Base-by-base conservation (phyloP, 140 eudicot species). In the Senecio squalidus region DNA sequence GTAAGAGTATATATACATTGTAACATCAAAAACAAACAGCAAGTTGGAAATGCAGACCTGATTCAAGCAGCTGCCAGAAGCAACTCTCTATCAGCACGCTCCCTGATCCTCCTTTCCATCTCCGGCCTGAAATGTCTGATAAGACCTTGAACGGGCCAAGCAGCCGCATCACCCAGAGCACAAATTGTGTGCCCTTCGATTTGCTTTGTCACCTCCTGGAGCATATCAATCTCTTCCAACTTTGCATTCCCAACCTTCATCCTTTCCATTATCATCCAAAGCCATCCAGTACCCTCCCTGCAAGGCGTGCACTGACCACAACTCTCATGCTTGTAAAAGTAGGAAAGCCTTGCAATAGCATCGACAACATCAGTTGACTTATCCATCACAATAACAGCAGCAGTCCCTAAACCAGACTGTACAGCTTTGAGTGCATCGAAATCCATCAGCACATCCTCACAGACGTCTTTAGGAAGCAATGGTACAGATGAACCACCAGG, bases 71-170 rank as follows among this genome's bases (percentile, higher is more conserved):
- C 88, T 25, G 80, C 96, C 79, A 79, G 77, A 15, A 64, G 91
- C 64, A 83, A 69, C 84, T 86, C 98, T 46, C 94, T 70, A 17
- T 84, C 85, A 10, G 98, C 98, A 23, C 74, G 84, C 74, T 86
- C 96, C 76, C 71, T 81, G 63, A 91, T 86, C 81, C 98, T 83
- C 84, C 91, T 78, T 61, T 91, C 98, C 13, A 91, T 78, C 79
- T 91, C 98, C 2, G 94, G 98, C 58, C 98, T 81, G 49, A 91
- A 91, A 58, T 91, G 98, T 78, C 98, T 83, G 15, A 86, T 91
- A 66, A 91, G 98, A 61, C 98, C 98, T 70, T 91, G 98, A 74
- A 91, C 98, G 18, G 98, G 98, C 98, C 96, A 91, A 40, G 98
- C 98, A 67, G 98, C 98, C 3, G 98, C 98, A 77, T 91, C 98